Percentiles rank a stretch among this genome's conserved stretches.
These are phyloP conservation scores for Coniella vitis DNA, from an alignment of 2,329 filamentous ascomycete genomes.

Conservation along the genomic window DNA sequence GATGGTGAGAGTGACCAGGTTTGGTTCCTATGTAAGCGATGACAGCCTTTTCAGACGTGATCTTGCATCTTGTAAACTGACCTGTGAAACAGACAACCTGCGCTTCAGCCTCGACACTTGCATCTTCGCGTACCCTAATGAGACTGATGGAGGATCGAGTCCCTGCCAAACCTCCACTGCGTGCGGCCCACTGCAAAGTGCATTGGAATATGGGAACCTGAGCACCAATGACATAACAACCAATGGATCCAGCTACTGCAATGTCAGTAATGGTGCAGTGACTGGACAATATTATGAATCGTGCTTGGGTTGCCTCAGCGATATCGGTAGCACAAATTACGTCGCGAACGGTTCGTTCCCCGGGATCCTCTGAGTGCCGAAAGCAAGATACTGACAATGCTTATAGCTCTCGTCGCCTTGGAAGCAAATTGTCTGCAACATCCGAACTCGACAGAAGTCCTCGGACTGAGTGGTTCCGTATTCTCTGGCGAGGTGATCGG, in stretches of 20 bases:
- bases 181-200: constrained; percentile 37
- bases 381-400: background rate
- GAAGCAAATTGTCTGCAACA: constrained; percentile 44
- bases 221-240: background rate
- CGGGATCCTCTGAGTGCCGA: too few relatives aligned
- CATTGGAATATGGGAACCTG: constrained; percentile 33
- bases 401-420: constrained; percentile 42
- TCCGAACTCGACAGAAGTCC: constrained; percentile 28
- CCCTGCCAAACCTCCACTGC: constrained; percentile 46
- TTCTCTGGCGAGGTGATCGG: constrained; percentile 30
- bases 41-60: background rate
- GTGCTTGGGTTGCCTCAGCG: constrained; percentile 40
- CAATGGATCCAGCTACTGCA: constrained; percentile 14
- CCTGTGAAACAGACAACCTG: constrained; percentile 39
- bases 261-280: constrained; percentile 31
- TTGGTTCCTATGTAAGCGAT: constrained; percentile 49
- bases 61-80: background rate
- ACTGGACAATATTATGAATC: constrained; percentile 27
- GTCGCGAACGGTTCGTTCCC: constrained; percentile 43
- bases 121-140: constrained; percentile 45
- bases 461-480: constrained; percentile 39
- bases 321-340: constrained; percentile 34
- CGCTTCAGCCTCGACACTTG: constrained; percentile 47
- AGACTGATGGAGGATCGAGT: constrained; percentile 34
- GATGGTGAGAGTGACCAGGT: constrained; percentile 44